Percentiles rank a stretch among this genome's conserved stretches.
Evolutionary conservation across 2,329 filamentous ascomycete species (phyloP).

Genomic region (Ciborinia camelliae): DNA sequence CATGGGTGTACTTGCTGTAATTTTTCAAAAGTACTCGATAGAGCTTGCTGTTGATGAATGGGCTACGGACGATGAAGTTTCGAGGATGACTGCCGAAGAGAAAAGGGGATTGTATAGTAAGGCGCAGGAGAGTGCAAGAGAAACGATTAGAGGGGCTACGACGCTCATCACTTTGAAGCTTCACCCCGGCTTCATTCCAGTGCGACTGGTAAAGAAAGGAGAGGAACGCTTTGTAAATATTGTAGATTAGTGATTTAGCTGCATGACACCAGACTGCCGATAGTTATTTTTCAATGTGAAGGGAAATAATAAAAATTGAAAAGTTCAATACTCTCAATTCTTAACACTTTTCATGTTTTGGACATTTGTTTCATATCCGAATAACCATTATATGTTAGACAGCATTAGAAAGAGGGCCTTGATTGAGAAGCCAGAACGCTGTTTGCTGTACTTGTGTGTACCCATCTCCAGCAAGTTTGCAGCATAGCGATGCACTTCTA

Average conservation of each 20-base stretch:
- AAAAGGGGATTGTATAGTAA: constrained; percentile 30
- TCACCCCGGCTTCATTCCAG: constrained; percentile 54
- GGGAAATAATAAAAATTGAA: neutral
- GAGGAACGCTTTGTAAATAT: constrained; percentile 60
- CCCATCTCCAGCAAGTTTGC: neutral
- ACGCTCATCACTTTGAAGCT: constrained; percentile 72
- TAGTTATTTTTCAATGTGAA: neutral
- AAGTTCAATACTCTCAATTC: neutral
- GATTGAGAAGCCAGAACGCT: neutral
- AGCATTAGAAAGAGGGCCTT: neutral
- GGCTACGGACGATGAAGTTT: constrained; percentile 33
- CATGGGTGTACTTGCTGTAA: constrained; percentile 35
- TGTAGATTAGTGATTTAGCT: constrained; percentile 24
- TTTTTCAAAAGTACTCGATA: constrained; percentile 32
- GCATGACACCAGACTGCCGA: constrained; percentile 11
- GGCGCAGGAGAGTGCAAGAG: constrained; percentile 45
- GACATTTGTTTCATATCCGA: too few species aligned
- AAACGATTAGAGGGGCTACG: constrained; percentile 43
- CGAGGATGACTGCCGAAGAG: constrained; percentile 27
- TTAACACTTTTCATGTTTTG: too few species aligned
- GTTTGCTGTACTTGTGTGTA: neutral
- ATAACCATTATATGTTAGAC: too few species aligned
- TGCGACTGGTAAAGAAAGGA: constrained; percentile 67
- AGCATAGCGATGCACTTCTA: neutral
- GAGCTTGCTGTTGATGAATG: constrained; percentile 35